A percentile compares a stretch with the other conserved stretches of the same genome.
Conservation (phyloP, 192 early-diverging fungal genomes). For the Radiomyces spectabilis region DNA sequence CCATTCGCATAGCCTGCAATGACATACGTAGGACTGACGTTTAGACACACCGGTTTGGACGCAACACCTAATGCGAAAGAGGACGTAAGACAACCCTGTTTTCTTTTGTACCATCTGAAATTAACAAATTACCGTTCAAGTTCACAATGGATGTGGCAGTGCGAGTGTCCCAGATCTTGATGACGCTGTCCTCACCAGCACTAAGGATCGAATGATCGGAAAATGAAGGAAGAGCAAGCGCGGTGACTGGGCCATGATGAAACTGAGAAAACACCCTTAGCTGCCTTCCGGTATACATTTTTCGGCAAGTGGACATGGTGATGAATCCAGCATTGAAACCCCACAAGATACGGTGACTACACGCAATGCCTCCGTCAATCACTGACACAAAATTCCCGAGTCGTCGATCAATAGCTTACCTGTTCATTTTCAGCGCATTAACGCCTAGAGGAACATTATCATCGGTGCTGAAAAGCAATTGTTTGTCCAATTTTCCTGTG, state of each 20-base stretch:
- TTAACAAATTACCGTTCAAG: constrained; percentile 9
- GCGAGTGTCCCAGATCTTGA: constrained; percentile 45
- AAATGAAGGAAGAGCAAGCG: constrained; percentile 6
- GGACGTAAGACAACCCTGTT: too few relatives aligned
- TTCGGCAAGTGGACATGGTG: constrained; percentile 20
- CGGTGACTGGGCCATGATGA: constrained; percentile 46
- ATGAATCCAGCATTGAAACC: constrained; percentile 50
- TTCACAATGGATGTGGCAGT: constrained; percentile 26
- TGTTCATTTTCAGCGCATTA: constrained; percentile 45
- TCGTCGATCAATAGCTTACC: constrained; percentile 22
- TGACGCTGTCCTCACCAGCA: constrained; percentile 40
- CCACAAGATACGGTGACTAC: constrained; percentile 48
- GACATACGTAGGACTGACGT: too few relatives aligned
- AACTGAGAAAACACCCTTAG: constrained; percentile 44
- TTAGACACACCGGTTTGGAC: too few relatives aligned
- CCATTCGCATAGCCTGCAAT: constrained; percentile 29
- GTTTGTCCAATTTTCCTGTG: constrained; percentile 56
- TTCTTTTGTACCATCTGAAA: too few relatives aligned
- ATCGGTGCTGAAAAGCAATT: constrained; percentile 36
- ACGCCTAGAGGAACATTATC: constrained; percentile 32
- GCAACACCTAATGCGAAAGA: too few relatives aligned
- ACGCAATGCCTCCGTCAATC: neutral
- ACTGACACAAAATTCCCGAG: neutral
- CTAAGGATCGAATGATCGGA: constrained; percentile 28
- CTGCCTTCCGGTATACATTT: constrained; percentile 11